A percentile compares a stretch with the other conserved stretches of the same genome.
These are phyloP conservation scores for Puccinia hordei DNA, from an alignment of 1,284 basidiomycete species.

Conservation along the genomic window DNA sequence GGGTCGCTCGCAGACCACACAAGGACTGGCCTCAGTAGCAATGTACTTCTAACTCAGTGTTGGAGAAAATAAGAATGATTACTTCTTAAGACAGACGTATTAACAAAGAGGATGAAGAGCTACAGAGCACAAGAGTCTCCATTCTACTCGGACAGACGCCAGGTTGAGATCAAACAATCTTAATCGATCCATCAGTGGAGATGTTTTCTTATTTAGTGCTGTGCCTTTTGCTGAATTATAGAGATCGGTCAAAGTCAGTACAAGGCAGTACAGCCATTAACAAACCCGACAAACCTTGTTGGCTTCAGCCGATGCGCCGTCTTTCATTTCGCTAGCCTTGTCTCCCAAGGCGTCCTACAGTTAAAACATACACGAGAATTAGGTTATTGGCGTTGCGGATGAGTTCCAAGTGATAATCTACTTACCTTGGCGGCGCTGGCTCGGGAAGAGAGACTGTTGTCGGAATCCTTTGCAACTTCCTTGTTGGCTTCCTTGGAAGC, in stretches of 20 bases:
- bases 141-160: neutral
- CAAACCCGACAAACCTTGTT: slow-evolving; percentile 21
- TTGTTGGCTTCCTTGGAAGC: slow-evolving; percentile 56
- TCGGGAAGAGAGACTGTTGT: slow-evolving; percentile 53
- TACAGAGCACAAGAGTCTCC: neutral
- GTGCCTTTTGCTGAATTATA: slow-evolving; percentile 3
- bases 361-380: too few species aligned
- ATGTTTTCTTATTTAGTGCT: neutral
- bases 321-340: slow-evolving; percentile 52
- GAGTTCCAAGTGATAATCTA: neutral
- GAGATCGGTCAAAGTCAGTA: neutral
- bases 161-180: neutral
- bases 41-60: too few species aligned
- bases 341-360: slow-evolving; percentile 51
- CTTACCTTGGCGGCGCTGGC: slow-evolving; percentile 52
- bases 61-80: neutral
- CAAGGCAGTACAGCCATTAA: neutral
- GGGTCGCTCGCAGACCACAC: too few species aligned
- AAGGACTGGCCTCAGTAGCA: too few species aligned
- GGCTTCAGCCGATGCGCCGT: slow-evolving; percentile 39
- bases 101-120: neutral
- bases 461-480: slow-evolving; percentile 54
- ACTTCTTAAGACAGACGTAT: neutral
- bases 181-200: neutral
- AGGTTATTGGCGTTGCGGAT: too few species aligned